Evolutionary conservation across 306 rosid species (phyloP), one percentile per base, ranked within the genome.

Genomic region (Quercus rubra): DNA sequence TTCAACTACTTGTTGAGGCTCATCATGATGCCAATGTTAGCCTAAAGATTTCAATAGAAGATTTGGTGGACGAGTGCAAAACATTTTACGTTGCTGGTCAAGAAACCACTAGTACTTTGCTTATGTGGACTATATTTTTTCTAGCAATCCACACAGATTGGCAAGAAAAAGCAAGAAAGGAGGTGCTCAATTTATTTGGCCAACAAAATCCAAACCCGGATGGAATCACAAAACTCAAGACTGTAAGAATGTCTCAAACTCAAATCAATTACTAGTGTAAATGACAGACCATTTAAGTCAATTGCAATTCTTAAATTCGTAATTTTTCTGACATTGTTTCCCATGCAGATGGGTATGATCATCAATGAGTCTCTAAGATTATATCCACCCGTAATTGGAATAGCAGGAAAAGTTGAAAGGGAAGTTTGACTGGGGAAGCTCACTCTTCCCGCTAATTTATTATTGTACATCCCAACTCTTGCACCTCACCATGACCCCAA

Each of bases 81-180:
- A 80, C 82, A 6, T 77, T 77, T 49, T 80, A 77, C 38, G 5
- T 84, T 56, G 79, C 77, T 8, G 77, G 82, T 5, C 85, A 84
- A 68, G 87, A 84, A 80, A 75, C 85, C 61, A 67, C 80, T n/a
- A 67, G 73, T 14, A 52, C 69, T 51, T 57, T 77, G 77, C 85
- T 83, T 25, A 70, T 54, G 12, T 83, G 86, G 83, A 54, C 80
- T 68, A 54, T 77, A 4, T 66, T 79, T 35, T 81, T 83, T 30
- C 75, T 83, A 69, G 84, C 84, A 55, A 38, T 61, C 23, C 78
- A 83, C 38, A 33, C 81, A 12, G 84, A 83, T n/a, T 83, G 87
- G 87, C 87, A 83, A 79, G 84, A 70, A 28, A 46, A 75, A 35
- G 83, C 80, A 70, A 75, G 87, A 76, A 79, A 63, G 21, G 84